Percentiles rank a stretch among this genome's conserved stretches.
Conservation (phyloP, 2,329 filamentous ascomycete genomes). For the Aspergillus japonicus region DNA sequence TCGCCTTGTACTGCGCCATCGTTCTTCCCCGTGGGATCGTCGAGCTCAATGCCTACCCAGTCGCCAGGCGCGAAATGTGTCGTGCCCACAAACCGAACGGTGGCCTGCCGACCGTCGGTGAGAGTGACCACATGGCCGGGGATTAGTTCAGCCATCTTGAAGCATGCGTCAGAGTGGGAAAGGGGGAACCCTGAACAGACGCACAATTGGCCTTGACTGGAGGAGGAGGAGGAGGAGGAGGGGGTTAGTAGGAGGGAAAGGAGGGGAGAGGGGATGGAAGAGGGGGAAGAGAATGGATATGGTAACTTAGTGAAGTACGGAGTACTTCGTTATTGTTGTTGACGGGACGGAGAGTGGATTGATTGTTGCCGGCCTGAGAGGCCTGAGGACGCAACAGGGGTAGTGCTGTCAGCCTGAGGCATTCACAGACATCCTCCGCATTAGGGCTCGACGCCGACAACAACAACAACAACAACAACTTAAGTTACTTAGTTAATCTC, state of each 20-base stretch:
- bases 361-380: slow-evolving; percentile 46
- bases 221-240: neutral
- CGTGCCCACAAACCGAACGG: slow-evolving; percentile 76
- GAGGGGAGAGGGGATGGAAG: slow-evolving; percentile 17
- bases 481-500: neutral
- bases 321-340: neutral
- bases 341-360: neutral
- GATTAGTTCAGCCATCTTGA: slow-evolving; percentile 36
- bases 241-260: slow-evolving; percentile 9
- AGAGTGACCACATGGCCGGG: slow-evolving; percentile 75
- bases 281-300: slow-evolving; percentile 17
- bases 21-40: slow-evolving; percentile 82
- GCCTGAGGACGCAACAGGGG: neutral
- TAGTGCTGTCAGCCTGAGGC: neutral
- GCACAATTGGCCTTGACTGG: slow-evolving; percentile 8
- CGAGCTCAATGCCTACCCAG: slow-evolving; percentile 88
- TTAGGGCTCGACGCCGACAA: neutral
- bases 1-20: slow-evolving; percentile 87
- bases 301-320: neutral
- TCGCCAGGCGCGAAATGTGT: slow-evolving; percentile 78
- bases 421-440: neutral
- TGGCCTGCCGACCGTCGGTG: slow-evolving; percentile 71
- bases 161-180: slow-evolving; percentile 14
- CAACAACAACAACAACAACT: neutral
- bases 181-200: slow-evolving; percentile 8